Conservation (phyloP, 805 yeast species). For the Teunomyces aglyptinius region DNA sequence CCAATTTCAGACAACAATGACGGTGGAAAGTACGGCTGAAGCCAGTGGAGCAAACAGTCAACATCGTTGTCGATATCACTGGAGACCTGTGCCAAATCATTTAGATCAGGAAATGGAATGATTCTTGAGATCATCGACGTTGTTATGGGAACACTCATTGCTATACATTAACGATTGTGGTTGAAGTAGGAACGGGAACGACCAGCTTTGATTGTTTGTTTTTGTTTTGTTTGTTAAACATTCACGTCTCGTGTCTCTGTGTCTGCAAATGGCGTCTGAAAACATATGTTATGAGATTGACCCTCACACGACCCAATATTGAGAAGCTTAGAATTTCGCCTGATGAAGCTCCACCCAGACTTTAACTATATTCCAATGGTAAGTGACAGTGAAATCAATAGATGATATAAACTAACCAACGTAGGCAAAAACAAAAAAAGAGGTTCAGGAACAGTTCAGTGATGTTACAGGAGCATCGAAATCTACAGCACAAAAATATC, state of each 20-base stretch:
- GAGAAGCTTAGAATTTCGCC: background rate
- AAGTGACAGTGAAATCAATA: background rate
- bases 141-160: background rate
- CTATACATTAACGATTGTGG: too few relatives aligned
- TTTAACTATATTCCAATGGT: background rate
- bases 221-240: background rate
- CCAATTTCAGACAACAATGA: background rate
- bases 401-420: background rate
- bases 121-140: conserved; percentile 2
- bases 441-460: conserved; percentile 33
- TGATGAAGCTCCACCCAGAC: too few relatives aligned
- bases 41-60: conserved; percentile 31
- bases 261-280: background rate
- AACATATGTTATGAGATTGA: background rate
- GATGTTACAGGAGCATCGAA: conserved; percentile 39
- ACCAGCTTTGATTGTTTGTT: background rate
- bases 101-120: conserved; percentile 10
- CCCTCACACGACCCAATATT: background rate
- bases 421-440: background rate
- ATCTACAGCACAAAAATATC: conserved; percentile 34
- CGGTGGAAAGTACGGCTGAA: conserved; percentile 27
- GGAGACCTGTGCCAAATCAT: conserved; percentile 8
- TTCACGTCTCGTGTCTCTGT: too few relatives aligned
- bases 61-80: conserved; percentile 36
- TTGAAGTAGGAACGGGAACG: too few relatives aligned